Percentiles rank a stretch among this genome's conserved stretches.
phyloP scores from a whole-genome alignment of 75 land plant species.

The Isoetes taiwanensis region DNA sequence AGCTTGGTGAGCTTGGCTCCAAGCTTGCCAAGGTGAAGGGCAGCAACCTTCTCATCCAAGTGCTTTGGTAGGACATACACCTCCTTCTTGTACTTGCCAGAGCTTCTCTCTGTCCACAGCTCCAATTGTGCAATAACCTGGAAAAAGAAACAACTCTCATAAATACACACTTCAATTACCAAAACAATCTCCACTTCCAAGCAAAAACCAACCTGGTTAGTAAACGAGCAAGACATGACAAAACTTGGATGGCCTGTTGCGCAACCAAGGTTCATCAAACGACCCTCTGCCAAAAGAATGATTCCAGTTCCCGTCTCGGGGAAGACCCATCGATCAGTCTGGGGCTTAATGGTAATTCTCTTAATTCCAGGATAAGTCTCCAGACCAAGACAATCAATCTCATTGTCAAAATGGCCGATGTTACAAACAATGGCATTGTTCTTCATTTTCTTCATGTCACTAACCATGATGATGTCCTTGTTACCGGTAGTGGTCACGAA shows the following conservation, averaged over 20 bases:
- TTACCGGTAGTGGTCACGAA: conserved; percentile 89
- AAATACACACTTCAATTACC: not conserved
- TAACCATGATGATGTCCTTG: conserved; percentile 93
- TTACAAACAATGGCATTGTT: conserved; percentile 86
- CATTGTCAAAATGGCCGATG: conserved; percentile 94
- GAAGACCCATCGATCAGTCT: conserved; percentile 89
- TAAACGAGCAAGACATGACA: conserved; percentile 94
- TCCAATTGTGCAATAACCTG: conserved; percentile 89
- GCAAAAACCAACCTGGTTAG: conserved; percentile 47
- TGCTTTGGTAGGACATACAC: conserved; percentile 89
- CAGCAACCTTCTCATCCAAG: conserved; percentile 89
- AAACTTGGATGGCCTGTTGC: conserved; percentile 96
- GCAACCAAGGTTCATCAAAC: conserved; percentile 87
- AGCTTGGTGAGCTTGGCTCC: conserved; percentile 81
- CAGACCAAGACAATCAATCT: conserved; percentile 75
- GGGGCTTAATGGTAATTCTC: conserved; percentile 87
- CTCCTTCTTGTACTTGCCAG: conserved; percentile 78
- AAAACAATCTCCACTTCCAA: not conserved
- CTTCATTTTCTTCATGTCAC: conserved; percentile 88
- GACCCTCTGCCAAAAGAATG: conserved; percentile 86
- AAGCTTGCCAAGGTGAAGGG: conserved; percentile 60
- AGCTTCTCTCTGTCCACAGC: conserved; percentile 68
- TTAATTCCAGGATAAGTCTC: conserved; percentile 74
- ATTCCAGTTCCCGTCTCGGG: conserved; percentile 70
- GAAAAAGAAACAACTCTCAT: not conserved